A percentile compares a stretch with the other conserved stretches of the same genome.
phyloP scores from a whole-genome alignment of 2,329 filamentous ascomycete genomes.

The Lachnellula arida region DNA sequence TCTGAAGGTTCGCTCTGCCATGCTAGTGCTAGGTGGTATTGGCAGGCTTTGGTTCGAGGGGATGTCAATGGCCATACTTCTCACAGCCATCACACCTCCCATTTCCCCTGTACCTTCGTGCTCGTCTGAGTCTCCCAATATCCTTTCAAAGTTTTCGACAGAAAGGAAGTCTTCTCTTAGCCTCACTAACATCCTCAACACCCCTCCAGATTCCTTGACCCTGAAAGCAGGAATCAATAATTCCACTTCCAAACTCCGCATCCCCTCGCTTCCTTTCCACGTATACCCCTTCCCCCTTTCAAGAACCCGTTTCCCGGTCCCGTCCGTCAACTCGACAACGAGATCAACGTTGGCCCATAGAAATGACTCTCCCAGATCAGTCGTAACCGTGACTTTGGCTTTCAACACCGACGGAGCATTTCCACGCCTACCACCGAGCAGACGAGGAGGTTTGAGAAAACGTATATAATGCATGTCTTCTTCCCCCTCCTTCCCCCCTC shows the following conservation, averaged over 20 bases:
- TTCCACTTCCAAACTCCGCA: constrained; percentile 21
- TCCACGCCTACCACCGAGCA: constrained; percentile 34
- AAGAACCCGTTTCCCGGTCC: constrained; percentile 3
- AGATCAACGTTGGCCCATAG: constrained; percentile 28
- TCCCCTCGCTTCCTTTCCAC: constrained; percentile 27
- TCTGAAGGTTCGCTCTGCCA: constrained; percentile 24
- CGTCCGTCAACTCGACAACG: constrained; percentile 13
- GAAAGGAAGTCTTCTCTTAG: constrained; percentile 8
- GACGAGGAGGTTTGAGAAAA: constrained; percentile 59
- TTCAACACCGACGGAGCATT: constrained; percentile 26
- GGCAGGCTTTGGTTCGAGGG: not conserved
- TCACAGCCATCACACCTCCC: constrained; percentile 20
- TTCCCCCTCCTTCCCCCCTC: no score
- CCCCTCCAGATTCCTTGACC: not conserved
- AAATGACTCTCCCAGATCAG: constrained; percentile 52
- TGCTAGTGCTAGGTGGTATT: not conserved
- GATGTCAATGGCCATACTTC: constrained; percentile 21
- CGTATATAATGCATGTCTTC: constrained; percentile 57
- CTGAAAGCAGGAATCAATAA: constrained; percentile 16
- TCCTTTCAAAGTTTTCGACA: constrained; percentile 10
- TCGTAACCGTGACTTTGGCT: constrained; percentile 59
- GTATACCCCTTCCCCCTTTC: constrained; percentile 8
- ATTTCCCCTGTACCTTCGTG: not conserved
- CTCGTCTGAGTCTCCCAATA: constrained; percentile 1
- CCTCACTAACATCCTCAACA: constrained; percentile 18